Conservation (phyloP, 768 basidiomycete species). For the Pisolithus marmoratus region DNA sequence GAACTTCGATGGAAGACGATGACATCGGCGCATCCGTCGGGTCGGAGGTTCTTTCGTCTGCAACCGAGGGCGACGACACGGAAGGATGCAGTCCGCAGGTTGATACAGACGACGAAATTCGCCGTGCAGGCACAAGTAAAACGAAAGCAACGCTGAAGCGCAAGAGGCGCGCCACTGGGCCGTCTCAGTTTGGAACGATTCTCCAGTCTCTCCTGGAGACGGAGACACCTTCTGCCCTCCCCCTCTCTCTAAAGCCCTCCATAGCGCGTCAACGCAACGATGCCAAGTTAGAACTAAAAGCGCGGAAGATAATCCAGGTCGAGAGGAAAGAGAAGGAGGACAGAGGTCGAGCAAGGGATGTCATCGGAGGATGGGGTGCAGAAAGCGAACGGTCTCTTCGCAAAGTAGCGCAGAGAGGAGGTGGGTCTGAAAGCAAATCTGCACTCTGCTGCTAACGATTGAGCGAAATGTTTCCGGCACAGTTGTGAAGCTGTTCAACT, state of each 20-base stretch:
- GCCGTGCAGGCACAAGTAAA: conserved; percentile 48
- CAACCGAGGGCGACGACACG: conserved; percentile 4
- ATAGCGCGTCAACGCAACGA: conserved; percentile 63
- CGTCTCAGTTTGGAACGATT: conserved; percentile 68
- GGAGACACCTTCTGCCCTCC: conserved; percentile 60
- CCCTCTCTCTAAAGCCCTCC: conserved; percentile 77
- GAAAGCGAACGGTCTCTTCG: conserved; percentile 70
- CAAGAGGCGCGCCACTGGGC: conserved; percentile 74
- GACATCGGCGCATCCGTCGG: not conserved
- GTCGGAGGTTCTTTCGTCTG: conserved; percentile 6
- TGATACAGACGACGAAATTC: conserved; percentile 65
- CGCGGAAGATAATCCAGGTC: conserved; percentile 62
- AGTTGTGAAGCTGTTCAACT: conserved; percentile 87
- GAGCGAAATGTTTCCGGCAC: not conserved
- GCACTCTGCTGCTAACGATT: not conserved
- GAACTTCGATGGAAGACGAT: not conserved
- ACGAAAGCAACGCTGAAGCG: conserved; percentile 79
- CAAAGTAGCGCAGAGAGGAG: conserved; percentile 84
- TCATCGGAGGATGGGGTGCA: conserved; percentile 86
- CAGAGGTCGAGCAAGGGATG: conserved; percentile 57
- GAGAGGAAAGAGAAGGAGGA: conserved; percentile 75
- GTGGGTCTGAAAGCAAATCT: conserved; percentile 33
- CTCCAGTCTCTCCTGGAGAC: conserved; percentile 70
- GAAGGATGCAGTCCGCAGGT: conserved; percentile 23
- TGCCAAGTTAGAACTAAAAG: conserved; percentile 67